Evolutionary conservation across 1,284 basidiomycete genomes (phyloP).

Genomic region (Sporisorium iseilematis-ciliati): DNA sequence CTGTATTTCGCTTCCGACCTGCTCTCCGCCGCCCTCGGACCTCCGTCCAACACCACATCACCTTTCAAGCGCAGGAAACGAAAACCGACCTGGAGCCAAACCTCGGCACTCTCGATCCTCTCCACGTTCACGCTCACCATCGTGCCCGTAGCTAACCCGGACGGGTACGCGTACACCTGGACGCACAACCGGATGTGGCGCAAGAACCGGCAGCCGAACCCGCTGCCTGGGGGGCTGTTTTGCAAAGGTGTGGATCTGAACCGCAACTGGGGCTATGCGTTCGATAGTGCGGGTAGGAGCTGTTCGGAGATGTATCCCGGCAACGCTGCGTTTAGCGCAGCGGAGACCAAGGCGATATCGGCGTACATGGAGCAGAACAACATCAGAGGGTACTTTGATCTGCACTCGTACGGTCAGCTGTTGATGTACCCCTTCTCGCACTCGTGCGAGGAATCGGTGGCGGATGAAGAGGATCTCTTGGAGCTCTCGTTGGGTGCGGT

Average conservation of each 20-base stretch:
- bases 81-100: slow-evolving; percentile 18
- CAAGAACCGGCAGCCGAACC: slow-evolving; percentile 78
- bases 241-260: slow-evolving; percentile 81
- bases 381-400: slow-evolving; percentile 78
- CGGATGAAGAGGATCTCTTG: slow-evolving; percentile 83
- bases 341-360: slow-evolving; percentile 81
- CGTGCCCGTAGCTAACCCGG: slow-evolving; percentile 83
- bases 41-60: neutral
- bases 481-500: slow-evolving; percentile 82
- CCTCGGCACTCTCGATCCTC: slow-evolving; percentile 71
- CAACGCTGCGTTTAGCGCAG: slow-evolving; percentile 74
- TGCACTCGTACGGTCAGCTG: slow-evolving; percentile 83
- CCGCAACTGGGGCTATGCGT: slow-evolving; percentile 75
- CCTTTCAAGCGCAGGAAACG: slow-evolving; percentile 10
- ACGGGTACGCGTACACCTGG: slow-evolving; percentile 81
- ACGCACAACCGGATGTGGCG: slow-evolving; percentile 81
- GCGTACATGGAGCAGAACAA: slow-evolving; percentile 75
- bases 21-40: slow-evolving; percentile 19
- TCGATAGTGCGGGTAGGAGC: slow-evolving; percentile 71
- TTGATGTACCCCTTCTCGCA: slow-evolving; percentile 80
- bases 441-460: slow-evolving; percentile 77
- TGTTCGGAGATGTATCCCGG: slow-evolving; percentile 55
- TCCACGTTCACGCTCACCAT: slow-evolving; percentile 79
- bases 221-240: slow-evolving; percentile 63
- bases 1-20: slow-evolving; percentile 74